phyloP scores from a whole-genome alignment of 2,329 filamentous ascomycete species.

The Cladophialophora exuberans region DNA sequence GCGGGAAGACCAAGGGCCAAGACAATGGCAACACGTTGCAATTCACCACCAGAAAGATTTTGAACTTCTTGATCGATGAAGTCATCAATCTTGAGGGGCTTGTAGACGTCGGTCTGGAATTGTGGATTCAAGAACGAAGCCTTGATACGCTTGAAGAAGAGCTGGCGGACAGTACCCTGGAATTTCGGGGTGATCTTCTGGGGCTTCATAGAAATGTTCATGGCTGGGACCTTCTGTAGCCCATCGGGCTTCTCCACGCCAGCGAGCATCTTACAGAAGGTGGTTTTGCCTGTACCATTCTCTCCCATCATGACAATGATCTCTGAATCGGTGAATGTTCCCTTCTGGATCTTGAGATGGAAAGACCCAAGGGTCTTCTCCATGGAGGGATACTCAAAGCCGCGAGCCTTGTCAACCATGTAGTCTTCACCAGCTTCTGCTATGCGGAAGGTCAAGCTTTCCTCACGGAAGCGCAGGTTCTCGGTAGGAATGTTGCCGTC shows the following conservation, averaged over 20 bases:
- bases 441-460: conserved; percentile 94
- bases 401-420: conserved; percentile 78
- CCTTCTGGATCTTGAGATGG: conserved; percentile 77
- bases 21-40: conserved; percentile 98
- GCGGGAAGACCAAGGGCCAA: conserved; percentile 93
- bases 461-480: conserved; percentile 96
- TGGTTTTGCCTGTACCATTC: conserved; percentile 99
- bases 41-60: conserved; percentile 97
- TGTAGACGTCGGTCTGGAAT: conserved; percentile 99
- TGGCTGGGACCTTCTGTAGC: conserved; percentile 75
- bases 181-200: conserved; percentile 99
- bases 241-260: conserved; percentile 91
- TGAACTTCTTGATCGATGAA: conserved; percentile 99
- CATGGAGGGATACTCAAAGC: conserved; percentile 87
- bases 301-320: conserved; percentile 99
- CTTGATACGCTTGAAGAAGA: conserved; percentile 99
- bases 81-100: conserved; percentile 97
- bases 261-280: conserved; percentile 94
- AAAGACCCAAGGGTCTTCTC: conserved; percentile 90
- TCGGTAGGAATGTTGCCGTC: conserved; percentile 98
- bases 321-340: conserved; percentile 94
- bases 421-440: conserved; percentile 89
- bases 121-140: conserved; percentile 93
- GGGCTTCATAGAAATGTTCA: conserved; percentile 99
- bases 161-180: conserved; percentile 90